A percentile compares a stretch with the other conserved stretches of the same genome.
These are phyloP conservation scores for Cladosporium sphaerospermum DNA, from an alignment of 2,329 filamentous ascomycete genomes.

Conservation along the genomic window DNA sequence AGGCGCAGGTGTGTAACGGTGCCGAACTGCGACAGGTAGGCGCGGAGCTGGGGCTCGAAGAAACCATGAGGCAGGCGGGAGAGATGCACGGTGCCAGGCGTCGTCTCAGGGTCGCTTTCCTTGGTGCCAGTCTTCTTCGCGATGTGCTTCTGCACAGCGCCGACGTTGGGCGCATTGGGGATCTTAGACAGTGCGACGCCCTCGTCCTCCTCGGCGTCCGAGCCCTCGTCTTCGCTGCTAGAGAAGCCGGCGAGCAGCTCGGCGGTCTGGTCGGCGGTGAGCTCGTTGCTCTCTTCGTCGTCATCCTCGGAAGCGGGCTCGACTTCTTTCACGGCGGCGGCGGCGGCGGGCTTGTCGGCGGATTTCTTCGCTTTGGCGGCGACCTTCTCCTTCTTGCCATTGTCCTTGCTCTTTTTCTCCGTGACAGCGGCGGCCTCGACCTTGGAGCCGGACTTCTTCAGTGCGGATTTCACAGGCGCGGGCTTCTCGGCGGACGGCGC, in stretches of 20 bases:
- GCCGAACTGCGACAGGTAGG: conserved; percentile 92
- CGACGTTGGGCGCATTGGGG: conserved; percentile 47
- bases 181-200: conserved; percentile 83
- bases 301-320: conserved; percentile 17
- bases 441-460: conserved; percentile 24
- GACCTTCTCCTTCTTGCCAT: conserved; percentile 9
- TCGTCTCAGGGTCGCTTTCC: conserved; percentile 44
- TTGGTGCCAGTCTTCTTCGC: conserved; percentile 39
- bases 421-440: conserved; percentile 3
- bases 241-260: conserved; percentile 47
- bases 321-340: conserved; percentile 14
- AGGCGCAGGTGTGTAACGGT: conserved; percentile 71
- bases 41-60: conserved; percentile 91
- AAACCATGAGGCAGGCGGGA: conserved; percentile 91
- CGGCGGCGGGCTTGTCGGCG: conserved; percentile 12
- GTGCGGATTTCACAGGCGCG: conserved; percentile 27
- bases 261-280: conserved; percentile 43
- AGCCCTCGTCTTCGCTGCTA: conserved; percentile 38
- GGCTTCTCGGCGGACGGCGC: conserved; percentile 25
- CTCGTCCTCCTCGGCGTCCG: conserved; percentile 58
- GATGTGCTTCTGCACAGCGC: conserved; percentile 30
- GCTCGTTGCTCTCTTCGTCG: conserved; percentile 23
- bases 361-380: conserved; percentile 12
- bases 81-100: conserved; percentile 79
- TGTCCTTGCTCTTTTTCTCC: conserved; percentile 6